Base-by-base conservation (phyloP, 2,329 filamentous ascomycete genomes). In the Diplodia intermedia region DNA sequence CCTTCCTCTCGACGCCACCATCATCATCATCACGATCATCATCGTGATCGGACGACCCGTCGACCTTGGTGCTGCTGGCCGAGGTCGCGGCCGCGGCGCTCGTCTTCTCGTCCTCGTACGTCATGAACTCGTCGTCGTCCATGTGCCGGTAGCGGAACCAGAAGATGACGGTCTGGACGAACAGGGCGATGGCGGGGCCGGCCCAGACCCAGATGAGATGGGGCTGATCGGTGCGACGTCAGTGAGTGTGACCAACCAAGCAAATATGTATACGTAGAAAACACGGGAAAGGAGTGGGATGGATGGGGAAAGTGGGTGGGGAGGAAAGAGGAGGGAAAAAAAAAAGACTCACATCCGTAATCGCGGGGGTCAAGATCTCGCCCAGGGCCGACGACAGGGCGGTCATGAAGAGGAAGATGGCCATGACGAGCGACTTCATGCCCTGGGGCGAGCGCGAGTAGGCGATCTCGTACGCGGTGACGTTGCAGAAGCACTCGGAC, bases 51-150 rank as follows among this genome's bases (percentile, higher is more conserved):
- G 26, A 26, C 26, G 69, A 53, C 23, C 18, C 26, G 4, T 26
- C 50, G 14, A 15, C 50, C 23, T 14, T 18, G 6, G 50, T 26
- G 50, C 20, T 29, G 50, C 15, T 29, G 33, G 33, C 33, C 33
- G 33, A 36, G 9, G 33, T 11, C 9, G 50, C 12, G 3, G 49
- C 50, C 20, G 4, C 23, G 23, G 4, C 23, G 23, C 50, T 26
- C 26, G 26, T 26, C 26, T 26, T 53, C 50, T 56, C 50, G 15
- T 67, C 56, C 9, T 62, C 49, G 20, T 60, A 61, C 14, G 71
- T 78, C 75, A 80, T 81, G 73, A 82, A 85, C n/a, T 78, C 77
- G 43, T 85, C 83, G n/a, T 83, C 72, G 62, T 86, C 83, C 33
- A 86, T 73, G 55, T 80, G 73, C 33, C 75, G 79, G 71, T 85